Evolutionary conservation across 148 eudicot genomes (phyloP), one percentile per base, ranked within the genome.

Genomic region (Beta vulgaris): DNA sequence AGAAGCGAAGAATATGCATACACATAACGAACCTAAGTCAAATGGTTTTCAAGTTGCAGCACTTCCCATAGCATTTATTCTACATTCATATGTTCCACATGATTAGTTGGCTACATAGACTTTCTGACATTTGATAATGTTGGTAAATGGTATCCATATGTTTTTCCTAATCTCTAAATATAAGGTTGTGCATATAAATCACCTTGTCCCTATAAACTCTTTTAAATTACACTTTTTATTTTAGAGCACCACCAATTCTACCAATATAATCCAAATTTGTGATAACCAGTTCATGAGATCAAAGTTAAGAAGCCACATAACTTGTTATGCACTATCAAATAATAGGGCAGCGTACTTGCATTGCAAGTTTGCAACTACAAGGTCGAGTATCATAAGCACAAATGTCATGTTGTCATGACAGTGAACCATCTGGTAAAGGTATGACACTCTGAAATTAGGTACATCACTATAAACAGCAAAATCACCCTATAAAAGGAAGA

Each of bases 401-500:
- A 53, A 25, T 46, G 46, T 49, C 13, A 73, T 44, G 42, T 40
- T 57, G 72, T 32, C 13, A 71, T 26, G 40, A 34, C 65, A 36
- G 12, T 61, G 60, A 60, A 51, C 61, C 51, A 36, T 37, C 49
- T 21, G 39, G 8, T 51, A 53, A 63, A 28, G 53, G 23, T n/a
- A 72, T 31, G 28, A 39, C 12, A 6, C 14, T 63, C 25, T 3
- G 23, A 46, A 25, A 23, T 39, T 69, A 73, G 44, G 48, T 10
- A 39, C 74, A 66, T 55, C 10, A 16, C 59, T 40, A 43, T 49
- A 28, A n/a, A n/a, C n/a, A n/a, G n/a, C n/a, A n/a, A n/a, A n/a
- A n/a, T 16, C 55, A 78, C 49, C 44, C 68, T 59, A 32, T 49
- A 71, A 73, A 70, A 71, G 32, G 26, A 11, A 12, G 11, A 36